Percentiles rank a stretch among this genome's conserved stretches.
Conservation (phyloP, 805 yeast species). For the Pichia deserticola region DNA sequence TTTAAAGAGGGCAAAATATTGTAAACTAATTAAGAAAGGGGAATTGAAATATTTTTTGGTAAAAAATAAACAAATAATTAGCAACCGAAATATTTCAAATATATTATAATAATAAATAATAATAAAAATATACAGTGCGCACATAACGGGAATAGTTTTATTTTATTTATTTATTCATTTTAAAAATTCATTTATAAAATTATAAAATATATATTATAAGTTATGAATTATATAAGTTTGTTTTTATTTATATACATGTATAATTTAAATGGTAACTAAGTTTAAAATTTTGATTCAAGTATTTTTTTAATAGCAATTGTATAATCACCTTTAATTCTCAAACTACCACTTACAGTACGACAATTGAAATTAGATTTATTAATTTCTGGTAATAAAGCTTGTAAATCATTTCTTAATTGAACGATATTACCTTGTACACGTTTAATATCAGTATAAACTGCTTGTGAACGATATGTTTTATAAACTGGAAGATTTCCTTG, state of each 20-base stretch:
- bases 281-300: constrained; percentile 26
- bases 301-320: constrained; percentile 29
- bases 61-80: too few species aligned
- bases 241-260: background rate
- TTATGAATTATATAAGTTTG: too few species aligned
- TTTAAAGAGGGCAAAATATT: too few species aligned
- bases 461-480: constrained; percentile 54
- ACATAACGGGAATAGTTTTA: too few species aligned
- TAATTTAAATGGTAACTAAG: background rate
- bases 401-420: constrained; percentile 61
- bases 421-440: constrained; percentile 61
- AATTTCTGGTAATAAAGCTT: constrained; percentile 40
- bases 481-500: constrained; percentile 79
- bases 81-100: too few species aligned
- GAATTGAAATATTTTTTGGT: too few species aligned
- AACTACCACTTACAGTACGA: constrained; percentile 42
- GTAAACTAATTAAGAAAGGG: too few species aligned
- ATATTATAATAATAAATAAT: too few species aligned
- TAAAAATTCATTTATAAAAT: too few species aligned
- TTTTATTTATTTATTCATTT: too few species aligned
- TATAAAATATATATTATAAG: too few species aligned
- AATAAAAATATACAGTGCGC: too few species aligned
- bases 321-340: constrained; percentile 46
- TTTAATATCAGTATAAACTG: constrained; percentile 64
- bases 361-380: constrained; percentile 38